A percentile compares a stretch with the other conserved stretches of the same genome.
Conservation (phyloP, 208 protist species). For the Acanthamoeba healyi region DNA sequence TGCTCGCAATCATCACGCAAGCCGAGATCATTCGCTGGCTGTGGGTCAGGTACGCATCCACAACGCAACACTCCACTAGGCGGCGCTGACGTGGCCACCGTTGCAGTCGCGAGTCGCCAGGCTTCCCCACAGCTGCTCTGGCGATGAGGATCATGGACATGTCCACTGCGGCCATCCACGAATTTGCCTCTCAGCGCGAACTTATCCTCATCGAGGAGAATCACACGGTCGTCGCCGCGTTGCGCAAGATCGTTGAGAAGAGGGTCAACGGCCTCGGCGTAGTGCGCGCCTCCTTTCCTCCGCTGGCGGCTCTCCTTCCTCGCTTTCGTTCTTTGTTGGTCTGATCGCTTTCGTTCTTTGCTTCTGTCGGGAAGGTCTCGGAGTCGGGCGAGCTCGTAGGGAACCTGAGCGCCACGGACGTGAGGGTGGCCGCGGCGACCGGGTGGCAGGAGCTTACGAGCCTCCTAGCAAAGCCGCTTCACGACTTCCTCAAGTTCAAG, state of each 20-base stretch:
- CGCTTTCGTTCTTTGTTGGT: background rate
- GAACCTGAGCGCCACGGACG: constrained; percentile 36
- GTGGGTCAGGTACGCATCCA: constrained; percentile 7
- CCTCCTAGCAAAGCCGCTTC: background rate
- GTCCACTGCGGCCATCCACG: background rate
- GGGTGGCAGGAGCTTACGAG: background rate
- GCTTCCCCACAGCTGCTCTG: background rate
- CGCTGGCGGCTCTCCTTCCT: too few relatives aligned
- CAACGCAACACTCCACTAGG: too few relatives aligned
- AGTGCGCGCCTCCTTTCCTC: too few relatives aligned
- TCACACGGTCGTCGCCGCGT: background rate
- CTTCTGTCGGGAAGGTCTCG: background rate
- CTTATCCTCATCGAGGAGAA: constrained; percentile 26
- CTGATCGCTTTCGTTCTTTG: background rate
- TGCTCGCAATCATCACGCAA: constrained; percentile 58
- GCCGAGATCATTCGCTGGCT: constrained; percentile 56
- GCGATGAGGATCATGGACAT: background rate
- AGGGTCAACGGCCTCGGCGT: constrained; percentile 28
- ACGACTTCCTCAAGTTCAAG: constrained; percentile 26
- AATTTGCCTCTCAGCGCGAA: background rate
- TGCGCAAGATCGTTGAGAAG: constrained; percentile 53
- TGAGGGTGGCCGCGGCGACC: background rate
- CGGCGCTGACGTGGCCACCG: too few relatives aligned
- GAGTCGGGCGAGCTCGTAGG: background rate
- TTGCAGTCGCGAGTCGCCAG: background rate